A percentile compares a stretch with the other conserved stretches of the same genome.
These are phyloP conservation scores for Solanum habrochaites DNA, from an alignment of 257 asterid species.

Conservation along the genomic window DNA sequence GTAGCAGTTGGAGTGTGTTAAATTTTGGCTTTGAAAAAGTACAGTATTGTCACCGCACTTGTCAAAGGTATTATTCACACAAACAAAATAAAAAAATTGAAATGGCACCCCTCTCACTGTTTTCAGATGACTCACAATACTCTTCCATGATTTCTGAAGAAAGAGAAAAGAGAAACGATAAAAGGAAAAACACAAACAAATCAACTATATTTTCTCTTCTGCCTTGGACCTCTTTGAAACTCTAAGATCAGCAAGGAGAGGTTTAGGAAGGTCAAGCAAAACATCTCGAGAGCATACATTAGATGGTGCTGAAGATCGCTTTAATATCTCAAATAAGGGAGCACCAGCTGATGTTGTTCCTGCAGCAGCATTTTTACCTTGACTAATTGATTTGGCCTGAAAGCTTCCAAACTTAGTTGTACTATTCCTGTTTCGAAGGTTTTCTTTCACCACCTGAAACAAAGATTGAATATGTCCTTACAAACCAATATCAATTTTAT, in stretches of 20 bases:
- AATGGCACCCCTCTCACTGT: background rate
- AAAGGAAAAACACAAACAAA: background rate
- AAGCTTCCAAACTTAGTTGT: slow-evolving; percentile 6
- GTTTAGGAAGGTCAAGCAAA: slow-evolving; percentile 34
- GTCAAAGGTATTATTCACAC: background rate
- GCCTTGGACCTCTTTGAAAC: slow-evolving; percentile 45
- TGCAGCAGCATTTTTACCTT: background rate
- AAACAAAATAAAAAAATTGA: no score
- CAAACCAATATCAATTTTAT: background rate
- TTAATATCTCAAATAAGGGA: slow-evolving; percentile 62
- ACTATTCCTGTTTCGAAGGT: background rate
- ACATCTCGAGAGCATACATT: slow-evolving; percentile 17
- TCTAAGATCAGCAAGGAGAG: slow-evolving; percentile 43
- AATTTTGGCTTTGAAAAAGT: background rate
- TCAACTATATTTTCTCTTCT: slow-evolving; percentile 23
- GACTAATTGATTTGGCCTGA: slow-evolving; percentile 14
- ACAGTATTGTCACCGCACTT: background rate
- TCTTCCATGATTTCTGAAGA: background rate
- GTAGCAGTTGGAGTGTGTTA: background rate
- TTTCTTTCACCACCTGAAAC: slow-evolving; percentile 20
- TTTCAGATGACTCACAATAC: background rate
- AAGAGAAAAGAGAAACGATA: background rate
- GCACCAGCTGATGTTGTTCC: background rate
- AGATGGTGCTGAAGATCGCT: slow-evolving; percentile 35
- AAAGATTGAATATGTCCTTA: background rate